Evolutionary conservation across 192 early-diverging fungal genomes (phyloP).

Genomic region (Blastocladiella britannica): DNA sequence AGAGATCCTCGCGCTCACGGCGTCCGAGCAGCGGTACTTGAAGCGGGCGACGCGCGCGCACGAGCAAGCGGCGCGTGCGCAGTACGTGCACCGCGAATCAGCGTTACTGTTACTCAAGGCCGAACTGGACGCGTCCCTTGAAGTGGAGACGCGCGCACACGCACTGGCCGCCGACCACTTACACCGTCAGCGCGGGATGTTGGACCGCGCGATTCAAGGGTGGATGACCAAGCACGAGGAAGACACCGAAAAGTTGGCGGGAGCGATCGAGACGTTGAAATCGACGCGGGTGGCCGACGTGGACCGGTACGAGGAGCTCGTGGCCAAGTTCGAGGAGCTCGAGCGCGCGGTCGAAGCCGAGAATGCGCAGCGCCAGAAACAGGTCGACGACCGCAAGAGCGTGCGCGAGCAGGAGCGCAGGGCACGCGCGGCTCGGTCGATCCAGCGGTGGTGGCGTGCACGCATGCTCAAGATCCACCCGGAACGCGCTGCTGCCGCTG

Average conservation of each 20-base stretch:
- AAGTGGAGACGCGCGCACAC: slow-evolving; percentile 25
- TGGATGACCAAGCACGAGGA: slow-evolving; percentile 42
- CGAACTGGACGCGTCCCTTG: slow-evolving; percentile 13
- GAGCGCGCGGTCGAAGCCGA: slow-evolving; percentile 35
- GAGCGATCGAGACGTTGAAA: slow-evolving; percentile 29
- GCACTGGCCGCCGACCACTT: slow-evolving; percentile 31
- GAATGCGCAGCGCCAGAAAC: slow-evolving; percentile 10
- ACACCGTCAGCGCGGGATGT: slow-evolving; percentile 16
- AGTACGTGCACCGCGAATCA: slow-evolving; percentile 18
- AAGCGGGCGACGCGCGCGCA: slow-evolving; percentile 44
- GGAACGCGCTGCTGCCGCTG: too few relatives aligned
- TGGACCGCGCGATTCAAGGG: slow-evolving; percentile 33
- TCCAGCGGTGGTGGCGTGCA: background rate
- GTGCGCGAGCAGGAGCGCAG: background rate
- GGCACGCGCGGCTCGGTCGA: background rate
- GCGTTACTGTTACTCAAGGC: slow-evolving; percentile 14
- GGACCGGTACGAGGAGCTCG: slow-evolving; percentile 34
- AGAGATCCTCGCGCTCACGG: slow-evolving; percentile 35
- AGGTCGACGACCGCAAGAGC: slow-evolving; percentile 18
- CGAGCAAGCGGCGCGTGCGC: slow-evolving; percentile 23
- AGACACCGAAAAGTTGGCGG: slow-evolving; percentile 31
- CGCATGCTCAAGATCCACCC: too few relatives aligned
- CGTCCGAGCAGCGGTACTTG: slow-evolving; percentile 37
- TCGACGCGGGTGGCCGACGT: slow-evolving; percentile 20
- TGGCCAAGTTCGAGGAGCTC: slow-evolving; percentile 26